Evolutionary conservation across 352 stramenopile genomes (phyloP).

Genomic region (Thalassiosira ordinaria): DNA sequence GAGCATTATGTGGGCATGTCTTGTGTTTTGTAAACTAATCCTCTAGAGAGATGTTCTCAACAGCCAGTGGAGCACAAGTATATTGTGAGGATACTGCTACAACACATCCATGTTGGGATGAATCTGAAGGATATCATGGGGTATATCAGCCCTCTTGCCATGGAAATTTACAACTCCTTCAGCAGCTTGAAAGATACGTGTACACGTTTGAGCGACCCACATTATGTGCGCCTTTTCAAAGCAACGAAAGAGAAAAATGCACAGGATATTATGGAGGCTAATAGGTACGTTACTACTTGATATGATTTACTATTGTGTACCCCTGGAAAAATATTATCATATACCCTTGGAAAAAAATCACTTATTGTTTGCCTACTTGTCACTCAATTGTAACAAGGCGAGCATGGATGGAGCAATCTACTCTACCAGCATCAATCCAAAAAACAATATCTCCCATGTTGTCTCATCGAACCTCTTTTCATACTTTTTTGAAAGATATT

Average conservation of each 20-base stretch:
- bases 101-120: conserved; percentile 75
- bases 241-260: conserved; percentile 54
- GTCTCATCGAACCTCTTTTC: conserved; percentile 60
- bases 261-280: conserved; percentile 48
- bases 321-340: too few relatives aligned
- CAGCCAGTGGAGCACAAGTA: conserved; percentile 84
- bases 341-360: too few relatives aligned
- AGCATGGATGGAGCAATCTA: conserved; percentile 47
- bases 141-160: conserved; percentile 64
- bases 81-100: conserved; percentile 76
- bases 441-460: conserved; percentile 75
- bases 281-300: conserved; percentile 26
- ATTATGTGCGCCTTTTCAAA: conserved; percentile 51
- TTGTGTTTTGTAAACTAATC: too few relatives aligned
- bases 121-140: conserved; percentile 65
- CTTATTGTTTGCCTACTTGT: not conserved
- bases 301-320: too few relatives aligned
- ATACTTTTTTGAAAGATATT: conserved; percentile 61
- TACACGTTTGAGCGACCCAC: conserved; percentile 65
- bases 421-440: conserved; percentile 49
- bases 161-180: conserved; percentile 70
- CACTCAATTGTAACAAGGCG: too few relatives aligned
- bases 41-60: too few relatives aligned
- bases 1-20: too few relatives aligned
- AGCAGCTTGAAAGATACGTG: conserved; percentile 76